Evolutionary conservation across 352 stramenopile genomes (phyloP), one percentile per base, ranked within the genome.

Genomic region (Pythium aphanidermatum): DNA sequence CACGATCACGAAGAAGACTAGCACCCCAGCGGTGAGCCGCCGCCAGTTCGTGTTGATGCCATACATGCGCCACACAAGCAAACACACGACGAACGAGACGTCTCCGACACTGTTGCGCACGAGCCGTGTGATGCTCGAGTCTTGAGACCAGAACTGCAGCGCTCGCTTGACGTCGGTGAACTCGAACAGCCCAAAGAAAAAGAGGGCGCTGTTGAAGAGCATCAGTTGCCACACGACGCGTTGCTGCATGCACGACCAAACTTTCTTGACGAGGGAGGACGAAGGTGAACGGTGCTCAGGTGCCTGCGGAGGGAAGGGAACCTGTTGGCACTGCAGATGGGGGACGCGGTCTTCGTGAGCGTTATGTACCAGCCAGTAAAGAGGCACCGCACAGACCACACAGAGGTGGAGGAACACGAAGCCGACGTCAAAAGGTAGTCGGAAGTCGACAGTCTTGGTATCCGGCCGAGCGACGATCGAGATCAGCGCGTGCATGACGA

Each of bases 171-270:
- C 32, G 30, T 61, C 49, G 1, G n/a, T 20, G 37, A 64, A 58
- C 20, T 69, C 60, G 19, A 77, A 58, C 16, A 63, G 28, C 3
- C 33, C 46, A 40, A 74, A 77, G 44, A 71, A 74, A 41, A 59
- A 69, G 33, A 77, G 53, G 31, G 67, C 37, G 41, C 55, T 63
- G 51, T 71, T 71, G 52, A 74, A 63, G 5, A 64, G 54, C 7
- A 76, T 43, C 29, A 80, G 55, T 38, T 76, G 55, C 55, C 65
- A 80, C 16, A 80, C 58, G n/a, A 66, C 68, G 16, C 60, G 51
- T 37, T 75, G 65, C 54, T 75, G 51, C 14, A 47, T 55, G 9
- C 51, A 51, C 19, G 49, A 52, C 42, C 44, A 56, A 38, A 70
- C 56, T 26, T 51, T 48, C 1, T 31, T 49, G 9, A 51, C n/a